A percentile compares a stretch with the other conserved stretches of the same genome.
These are phyloP conservation scores for Artemisia argyi DNA, from an alignment of 129 eudicot genomes.

Conservation along the genomic window DNA sequence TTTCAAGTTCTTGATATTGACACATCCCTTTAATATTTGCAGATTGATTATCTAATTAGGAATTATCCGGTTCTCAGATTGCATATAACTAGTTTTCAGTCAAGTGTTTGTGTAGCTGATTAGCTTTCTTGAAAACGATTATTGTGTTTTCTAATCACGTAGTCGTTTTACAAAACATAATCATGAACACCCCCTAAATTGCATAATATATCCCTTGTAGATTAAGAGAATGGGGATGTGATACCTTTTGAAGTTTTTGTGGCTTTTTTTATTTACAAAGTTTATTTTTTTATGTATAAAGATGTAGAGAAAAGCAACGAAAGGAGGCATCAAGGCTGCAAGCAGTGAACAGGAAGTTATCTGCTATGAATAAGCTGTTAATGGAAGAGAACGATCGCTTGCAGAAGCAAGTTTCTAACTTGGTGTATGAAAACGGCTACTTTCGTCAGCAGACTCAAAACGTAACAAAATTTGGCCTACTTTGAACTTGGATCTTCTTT, in stretches of 20 bases:
- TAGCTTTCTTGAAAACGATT: too few species aligned
- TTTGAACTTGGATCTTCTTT: not conserved
- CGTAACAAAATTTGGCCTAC: slow-evolving; percentile 32
- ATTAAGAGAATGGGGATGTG: slow-evolving; percentile 8
- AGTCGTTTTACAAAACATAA: too few species aligned
- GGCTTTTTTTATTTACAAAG: slow-evolving; percentile 9
- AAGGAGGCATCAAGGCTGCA: slow-evolving; percentile 82
- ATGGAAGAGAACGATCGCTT: slow-evolving; percentile 87
- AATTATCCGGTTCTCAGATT: too few species aligned
- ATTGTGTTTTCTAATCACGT: too few species aligned
- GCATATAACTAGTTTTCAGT: too few species aligned
- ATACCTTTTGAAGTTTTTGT: not conserved
- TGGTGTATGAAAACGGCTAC: slow-evolving; percentile 73
- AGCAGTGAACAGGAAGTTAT: slow-evolving; percentile 71
- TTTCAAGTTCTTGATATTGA: slow-evolving; percentile 15
- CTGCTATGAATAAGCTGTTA: slow-evolving; percentile 80
- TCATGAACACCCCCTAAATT: too few species aligned
- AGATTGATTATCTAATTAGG: too few species aligned
- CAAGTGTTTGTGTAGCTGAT: too few species aligned
- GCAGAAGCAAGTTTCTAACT: slow-evolving; percentile 81
- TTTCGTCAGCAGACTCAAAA: slow-evolving; percentile 78
- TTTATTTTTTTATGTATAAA: slow-evolving; percentile 22
- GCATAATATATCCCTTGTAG: not conserved
- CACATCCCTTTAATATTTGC: not conserved
- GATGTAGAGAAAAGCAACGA: slow-evolving; percentile 83